Percentiles rank a stretch among this genome's conserved stretches.
These are phyloP conservation scores for Phytophthora capsici DNA, from an alignment of 352 stramenopile species.

Conservation along the genomic window DNA sequence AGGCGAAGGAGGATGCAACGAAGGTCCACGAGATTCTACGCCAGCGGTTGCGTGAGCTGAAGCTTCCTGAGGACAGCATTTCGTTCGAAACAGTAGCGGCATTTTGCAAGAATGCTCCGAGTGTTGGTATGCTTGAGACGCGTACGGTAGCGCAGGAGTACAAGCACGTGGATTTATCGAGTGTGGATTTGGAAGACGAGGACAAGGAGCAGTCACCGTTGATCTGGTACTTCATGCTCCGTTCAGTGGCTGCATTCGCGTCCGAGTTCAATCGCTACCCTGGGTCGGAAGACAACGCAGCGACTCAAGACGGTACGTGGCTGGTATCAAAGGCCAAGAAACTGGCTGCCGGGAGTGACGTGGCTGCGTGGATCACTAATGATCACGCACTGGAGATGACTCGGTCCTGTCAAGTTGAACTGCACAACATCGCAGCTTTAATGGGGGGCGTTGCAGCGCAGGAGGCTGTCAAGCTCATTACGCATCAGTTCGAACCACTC, in stretches of 20 bases:
- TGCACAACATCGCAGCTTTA: conserved; percentile 94
- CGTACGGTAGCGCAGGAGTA: conserved; percentile 89
- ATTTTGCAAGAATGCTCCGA: conserved; percentile 95
- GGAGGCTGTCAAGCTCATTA: conserved; percentile 98
- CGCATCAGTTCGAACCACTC: conserved; percentile 96
- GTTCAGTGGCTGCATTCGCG: conserved; percentile 68
- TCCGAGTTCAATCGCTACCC: conserved; percentile 80
- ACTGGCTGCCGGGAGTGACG: conserved; percentile 37
- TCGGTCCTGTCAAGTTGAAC: conserved; percentile 92
- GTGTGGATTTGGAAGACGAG: conserved; percentile 80
- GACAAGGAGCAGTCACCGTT: conserved; percentile 91
- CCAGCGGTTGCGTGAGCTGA: conserved; percentile 32
- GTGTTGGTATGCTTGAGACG: conserved; percentile 84
- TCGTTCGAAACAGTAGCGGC: conserved; percentile 72
- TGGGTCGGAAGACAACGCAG: conserved; percentile 63
- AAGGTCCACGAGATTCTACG: conserved; percentile 48
- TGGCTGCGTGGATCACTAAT: conserved; percentile 61
- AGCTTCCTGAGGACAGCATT: conserved; percentile 44
- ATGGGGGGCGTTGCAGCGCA: conserved; percentile 97
- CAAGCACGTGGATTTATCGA: conserved; percentile 58
- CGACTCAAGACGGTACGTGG: conserved; percentile 70
- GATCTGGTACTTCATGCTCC: conserved; percentile 95
- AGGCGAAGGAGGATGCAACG: conserved; percentile 82
- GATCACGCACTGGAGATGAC: conserved; percentile 92
- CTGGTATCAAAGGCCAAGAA: conserved; percentile 58